These are phyloP conservation scores for Bassia scoparia DNA, from an alignment of 148 eudicot species.

Conservation along the genomic window DNA sequence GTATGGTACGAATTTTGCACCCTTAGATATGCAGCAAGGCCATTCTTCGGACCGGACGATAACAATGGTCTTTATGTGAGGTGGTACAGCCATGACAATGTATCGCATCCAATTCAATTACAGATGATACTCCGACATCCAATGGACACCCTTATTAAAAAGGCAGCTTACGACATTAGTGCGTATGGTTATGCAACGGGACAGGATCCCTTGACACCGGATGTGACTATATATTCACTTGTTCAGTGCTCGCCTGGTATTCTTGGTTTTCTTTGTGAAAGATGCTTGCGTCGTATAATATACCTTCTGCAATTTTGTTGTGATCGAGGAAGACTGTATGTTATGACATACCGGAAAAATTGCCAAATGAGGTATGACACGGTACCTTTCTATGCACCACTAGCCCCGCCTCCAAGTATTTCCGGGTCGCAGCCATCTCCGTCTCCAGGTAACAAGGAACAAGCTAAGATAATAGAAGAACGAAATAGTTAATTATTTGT, in stretches of 20 bases:
- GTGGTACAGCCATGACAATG: neutral
- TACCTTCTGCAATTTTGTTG: neutral
- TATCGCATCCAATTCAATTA: neutral
- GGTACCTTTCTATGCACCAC: neutral
- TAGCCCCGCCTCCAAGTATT: slow-evolving; percentile 2
- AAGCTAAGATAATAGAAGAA: no score
- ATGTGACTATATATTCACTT: slow-evolving; percentile 18
- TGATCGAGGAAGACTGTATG: neutral
- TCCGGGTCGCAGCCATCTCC: neutral
- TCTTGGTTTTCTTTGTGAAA: slow-evolving; percentile 18
- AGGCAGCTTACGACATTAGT: slow-evolving; percentile 13
- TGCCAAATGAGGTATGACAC: slow-evolving; percentile 25
- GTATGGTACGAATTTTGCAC: slow-evolving; percentile 23
- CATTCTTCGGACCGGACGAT: neutral
- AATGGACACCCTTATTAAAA: slow-evolving; percentile 5
- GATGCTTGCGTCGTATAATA: slow-evolving; percentile 8
- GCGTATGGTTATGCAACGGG: slow-evolving; percentile 23
- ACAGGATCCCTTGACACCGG: neutral
- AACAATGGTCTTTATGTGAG: neutral
- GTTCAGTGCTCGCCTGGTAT: slow-evolving; percentile 28
- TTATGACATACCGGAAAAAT: neutral
- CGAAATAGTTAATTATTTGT: no score
- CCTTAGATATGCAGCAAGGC: slow-evolving; percentile 19
- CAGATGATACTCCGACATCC: neutral
- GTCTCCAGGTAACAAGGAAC: slow-evolving; percentile 25